Conservation (phyloP, 805 yeast genomes). For the Yueomyces sp. region DNA sequence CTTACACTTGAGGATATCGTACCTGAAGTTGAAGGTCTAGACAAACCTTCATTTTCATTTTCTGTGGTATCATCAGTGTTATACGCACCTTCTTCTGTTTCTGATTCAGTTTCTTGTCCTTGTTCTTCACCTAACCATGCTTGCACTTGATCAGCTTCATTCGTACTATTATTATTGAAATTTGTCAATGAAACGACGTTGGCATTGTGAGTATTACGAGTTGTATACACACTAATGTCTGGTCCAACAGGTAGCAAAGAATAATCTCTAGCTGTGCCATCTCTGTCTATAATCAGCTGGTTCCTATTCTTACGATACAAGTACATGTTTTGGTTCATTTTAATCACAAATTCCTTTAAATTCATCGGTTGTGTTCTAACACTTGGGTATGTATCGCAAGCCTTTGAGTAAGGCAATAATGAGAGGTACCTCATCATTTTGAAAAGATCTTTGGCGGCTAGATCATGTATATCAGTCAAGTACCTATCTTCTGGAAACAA, state of each 20-base stretch:
- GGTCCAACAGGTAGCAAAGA: too few species aligned
- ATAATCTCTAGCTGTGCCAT: too few species aligned
- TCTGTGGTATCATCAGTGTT: constrained; percentile 2
- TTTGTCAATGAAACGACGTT: too few species aligned
- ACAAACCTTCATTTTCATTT: not conserved
- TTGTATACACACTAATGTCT: too few species aligned
- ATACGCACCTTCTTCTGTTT: not conserved
- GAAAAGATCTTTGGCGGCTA: constrained; percentile 25
- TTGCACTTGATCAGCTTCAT: not conserved
- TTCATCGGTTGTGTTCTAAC: constrained; percentile 30
- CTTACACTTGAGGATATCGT: not conserved
- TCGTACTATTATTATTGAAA: not conserved
- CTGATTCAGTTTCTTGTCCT: not conserved
- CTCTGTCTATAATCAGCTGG: constrained; percentile 7
- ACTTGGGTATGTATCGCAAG: constrained; percentile 30
- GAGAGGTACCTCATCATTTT: constrained; percentile 24
- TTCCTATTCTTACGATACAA: constrained; percentile 13
- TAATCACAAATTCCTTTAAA: constrained; percentile 16
- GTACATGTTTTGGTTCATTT: constrained; percentile 16
- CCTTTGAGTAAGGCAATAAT: constrained; percentile 30
- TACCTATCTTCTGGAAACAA: constrained; percentile 18
- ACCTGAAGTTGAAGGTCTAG: not conserved
- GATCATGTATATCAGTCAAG: constrained; percentile 15
- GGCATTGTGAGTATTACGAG: too few species aligned
- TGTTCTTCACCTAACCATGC: not conserved